A percentile compares a stretch with the other conserved stretches of the same genome.
Evolutionary conservation across 148 eudicot genomes (phyloP).

Genomic region (Hydrangea macrophylla): DNA sequence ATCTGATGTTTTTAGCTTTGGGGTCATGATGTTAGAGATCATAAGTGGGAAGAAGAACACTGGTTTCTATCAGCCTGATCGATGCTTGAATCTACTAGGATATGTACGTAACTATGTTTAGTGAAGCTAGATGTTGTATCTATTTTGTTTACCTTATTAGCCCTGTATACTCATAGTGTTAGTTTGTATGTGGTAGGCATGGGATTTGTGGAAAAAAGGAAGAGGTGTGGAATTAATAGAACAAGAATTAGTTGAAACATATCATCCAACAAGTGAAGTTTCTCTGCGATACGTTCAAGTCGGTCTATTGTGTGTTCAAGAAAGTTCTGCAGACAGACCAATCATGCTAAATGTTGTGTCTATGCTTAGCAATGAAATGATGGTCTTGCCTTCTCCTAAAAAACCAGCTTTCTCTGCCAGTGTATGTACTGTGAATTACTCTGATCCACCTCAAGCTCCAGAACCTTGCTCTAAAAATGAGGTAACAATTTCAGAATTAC

Average conservation of each 20-base stretch:
- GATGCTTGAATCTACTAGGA: neutral
- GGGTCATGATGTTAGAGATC: constrained; percentile 9
- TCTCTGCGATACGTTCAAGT: constrained; percentile 9
- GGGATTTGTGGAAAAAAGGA: constrained; percentile 12
- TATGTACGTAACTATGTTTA: neutral
- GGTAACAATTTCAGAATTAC: neutral
- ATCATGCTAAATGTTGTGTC: neutral
- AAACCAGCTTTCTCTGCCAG: constrained; percentile 7
- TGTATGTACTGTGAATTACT: neutral
- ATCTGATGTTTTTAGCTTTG: constrained; percentile 12
- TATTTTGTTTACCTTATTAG: no score
- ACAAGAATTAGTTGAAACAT: neutral
- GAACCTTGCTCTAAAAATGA: neutral
- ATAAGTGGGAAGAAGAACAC: constrained; percentile 10
- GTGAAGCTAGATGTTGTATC: no score
- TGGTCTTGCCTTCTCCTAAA: neutral
- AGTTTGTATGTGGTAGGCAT: no score
- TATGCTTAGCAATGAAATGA: constrained; percentile 9
- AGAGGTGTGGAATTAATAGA: constrained; percentile 5
- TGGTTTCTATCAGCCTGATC: neutral
- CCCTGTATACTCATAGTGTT: neutral
- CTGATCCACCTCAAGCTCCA: neutral
- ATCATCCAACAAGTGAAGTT: neutral
- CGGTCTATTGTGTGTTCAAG: constrained; percentile 11
- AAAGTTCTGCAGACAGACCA: constrained; percentile 5